Base-by-base conservation (phyloP, 2,329 filamentous ascomycete species). In the Colletotrichum lindemuthianum region DNA sequence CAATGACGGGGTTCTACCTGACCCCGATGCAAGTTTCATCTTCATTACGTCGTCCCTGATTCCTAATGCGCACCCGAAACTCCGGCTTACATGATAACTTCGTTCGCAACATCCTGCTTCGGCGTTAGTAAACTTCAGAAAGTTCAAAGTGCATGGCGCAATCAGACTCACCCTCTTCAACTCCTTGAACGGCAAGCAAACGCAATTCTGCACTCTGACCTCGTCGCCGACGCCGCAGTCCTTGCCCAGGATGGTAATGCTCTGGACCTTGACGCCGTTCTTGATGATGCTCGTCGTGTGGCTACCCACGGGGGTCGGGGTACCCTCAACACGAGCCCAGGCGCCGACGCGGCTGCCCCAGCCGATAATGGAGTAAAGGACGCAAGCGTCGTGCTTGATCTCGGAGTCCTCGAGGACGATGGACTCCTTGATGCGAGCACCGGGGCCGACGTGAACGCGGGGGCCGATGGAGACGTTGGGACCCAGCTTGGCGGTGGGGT, bases 321-420 rank as follows among this genome's bases (percentile, higher is more conserved):
- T 97, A 59, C 96, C 96, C 80, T 99, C 96, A 33, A 99, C 95
- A 76, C 96, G 91, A 56, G 96, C 94, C 96, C 96, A 99, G n/a
- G 95, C 93, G 67, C 96, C 96, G 13, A 99, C 90, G 68, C 93
- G 92, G 82, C 93, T 96, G 79, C 91, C 92, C 96, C 96, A 98
- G 63, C 96, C 96, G 71, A 99, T 93, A 72, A 99, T 98, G 4
- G 93, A 91, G 83, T 98, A 97, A 72, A 98, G 84, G 49, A 99
- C 89, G 74, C 95, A 98, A 11, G 96, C 92, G 75, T 98, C 96
- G 78, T 98, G 96, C 84, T 94, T 97, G 80, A 99, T 92, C 81
- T 98, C 95, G 0, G 89, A 88, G 75, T 97, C 95, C 79, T 98
- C 96, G 24, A 98, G 87, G 7, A 99, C 93, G 71, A 99, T 96